Evolutionary conservation across 192 early-diverging fungal genomes (phyloP), one percentile per base, ranked within the genome.

Genomic region (Backusella psychrophila): DNA sequence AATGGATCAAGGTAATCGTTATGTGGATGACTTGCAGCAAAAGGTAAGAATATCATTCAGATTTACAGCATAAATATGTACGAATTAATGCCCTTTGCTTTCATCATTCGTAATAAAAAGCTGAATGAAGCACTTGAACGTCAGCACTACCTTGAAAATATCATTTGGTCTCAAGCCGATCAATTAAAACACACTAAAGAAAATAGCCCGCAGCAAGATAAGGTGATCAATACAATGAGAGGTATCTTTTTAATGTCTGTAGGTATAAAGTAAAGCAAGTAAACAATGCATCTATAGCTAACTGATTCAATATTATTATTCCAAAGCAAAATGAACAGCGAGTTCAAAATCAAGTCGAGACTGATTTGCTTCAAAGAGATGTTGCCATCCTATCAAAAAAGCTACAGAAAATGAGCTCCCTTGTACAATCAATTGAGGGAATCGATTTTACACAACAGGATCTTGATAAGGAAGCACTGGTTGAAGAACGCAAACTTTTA

Each of bases 311-410:
- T n/a, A 44, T 44, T 17, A 17, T n/a, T 49, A 59, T 29, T 23
- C 3, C 11, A 33, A 39, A 83, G 81, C 78, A 83, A 83, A 78
- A 77, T 52, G 81, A 83, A 36, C 72, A 79, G 36, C 26, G 42
- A 63, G 21, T 77, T 39, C 75, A 73, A 31, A 70, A 75, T 73
- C 39, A 21, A n/a, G 70, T 73, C 26, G 81, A 83, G 53, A 66
- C 63, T 14, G 76, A 68, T 35, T 65, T 83, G 66, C 73, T 80
- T 41, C 78, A 80, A 12, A 77, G 75, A 74, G 82, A 83, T 53
- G 76, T 77, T 34, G 52, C 77, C 42, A 71, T 66, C 0, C 66
- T 83, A 21, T 53, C 74, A 6, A 69, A 72, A 71, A 77, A 78
- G 31, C 41, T 80, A 41, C 63, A 80, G 36, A 73, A 76, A 26